A percentile compares a stretch with the other conserved stretches of the same genome.
These are phyloP conservation scores for Myriosclerotinia scirpicola DNA, from an alignment of 2,329 filamentous ascomycete genomes.

Conservation along the genomic window DNA sequence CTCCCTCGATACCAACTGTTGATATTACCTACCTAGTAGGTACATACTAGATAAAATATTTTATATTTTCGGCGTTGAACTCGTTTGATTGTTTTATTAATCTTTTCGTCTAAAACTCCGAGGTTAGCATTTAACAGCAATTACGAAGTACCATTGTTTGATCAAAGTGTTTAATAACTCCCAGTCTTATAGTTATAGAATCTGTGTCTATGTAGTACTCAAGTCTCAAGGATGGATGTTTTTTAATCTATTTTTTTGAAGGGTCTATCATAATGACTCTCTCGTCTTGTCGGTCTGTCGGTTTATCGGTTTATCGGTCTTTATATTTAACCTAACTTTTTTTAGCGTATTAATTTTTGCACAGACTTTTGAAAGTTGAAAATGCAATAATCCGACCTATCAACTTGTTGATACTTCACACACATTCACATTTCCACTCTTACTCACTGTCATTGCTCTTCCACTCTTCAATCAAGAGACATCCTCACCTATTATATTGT, in stretches of 20 bases:
- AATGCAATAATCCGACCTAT: not conserved
- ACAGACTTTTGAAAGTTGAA: not conserved
- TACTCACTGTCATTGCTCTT: not conserved
- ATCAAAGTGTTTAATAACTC: not conserved
- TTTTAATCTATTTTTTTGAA: not conserved
- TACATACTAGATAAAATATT: not conserved
- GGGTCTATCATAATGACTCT: not conserved
- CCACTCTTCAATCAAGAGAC: conserved; percentile 12
- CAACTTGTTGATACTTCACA: not conserved
- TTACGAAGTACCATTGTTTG: conserved; percentile 1
- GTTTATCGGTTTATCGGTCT: not conserved
- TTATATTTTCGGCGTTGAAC: not conserved
- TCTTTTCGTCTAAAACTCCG: not conserved
- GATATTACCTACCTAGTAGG: not conserved
- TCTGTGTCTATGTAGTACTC: too few relatives aligned
- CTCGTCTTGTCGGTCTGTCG: too few relatives aligned
- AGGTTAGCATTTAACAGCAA: not conserved
- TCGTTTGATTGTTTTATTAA: not conserved
- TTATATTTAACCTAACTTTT: not conserved
- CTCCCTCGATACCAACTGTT: not conserved
- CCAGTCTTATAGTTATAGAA: too few relatives aligned
- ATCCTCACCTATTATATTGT: conserved; percentile 10
- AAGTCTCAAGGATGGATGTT: too few relatives aligned
- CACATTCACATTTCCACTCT: not conserved
- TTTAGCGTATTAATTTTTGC: not conserved